phyloP scores from a whole-genome alignment of 495 filamentous ascomycete species.

The Thermothielavioides terrestris region DNA sequence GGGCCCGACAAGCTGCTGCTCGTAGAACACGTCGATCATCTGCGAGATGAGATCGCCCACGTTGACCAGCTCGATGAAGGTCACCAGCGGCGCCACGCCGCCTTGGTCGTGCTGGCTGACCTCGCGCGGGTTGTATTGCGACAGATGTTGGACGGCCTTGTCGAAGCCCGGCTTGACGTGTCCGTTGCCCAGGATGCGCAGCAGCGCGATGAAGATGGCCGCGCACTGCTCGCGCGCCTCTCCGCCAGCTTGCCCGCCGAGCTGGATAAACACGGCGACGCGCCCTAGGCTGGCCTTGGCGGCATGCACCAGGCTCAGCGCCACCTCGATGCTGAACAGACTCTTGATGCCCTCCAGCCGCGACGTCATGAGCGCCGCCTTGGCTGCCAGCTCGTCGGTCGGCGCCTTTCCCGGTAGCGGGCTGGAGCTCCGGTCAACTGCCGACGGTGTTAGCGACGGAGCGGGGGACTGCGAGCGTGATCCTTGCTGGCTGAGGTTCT shows the following conservation, averaged over 20 bases:
- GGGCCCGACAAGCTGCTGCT: slow-evolving; percentile 76
- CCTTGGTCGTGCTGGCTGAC: slow-evolving; percentile 58
- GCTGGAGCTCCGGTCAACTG: slow-evolving; percentile 30
- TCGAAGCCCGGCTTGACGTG: slow-evolving; percentile 89
- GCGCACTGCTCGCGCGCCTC: slow-evolving; percentile 88
- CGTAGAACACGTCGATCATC: slow-evolving; percentile 99
- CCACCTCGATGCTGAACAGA: slow-evolving; percentile 93
- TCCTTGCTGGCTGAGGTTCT: slow-evolving; percentile 24
- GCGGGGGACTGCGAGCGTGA: slow-evolving; percentile 43
- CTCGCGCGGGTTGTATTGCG: slow-evolving; percentile 83
- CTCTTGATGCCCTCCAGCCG: slow-evolving; percentile 86
- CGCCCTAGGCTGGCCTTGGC: slow-evolving; percentile 89
- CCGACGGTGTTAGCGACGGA: background rate
- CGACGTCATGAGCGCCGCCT: slow-evolving; percentile 92
- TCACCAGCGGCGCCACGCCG: slow-evolving; percentile 85
- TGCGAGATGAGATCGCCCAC: slow-evolving; percentile 97
- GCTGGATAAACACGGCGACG: slow-evolving; percentile 66
- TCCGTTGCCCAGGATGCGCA: slow-evolving; percentile 73
- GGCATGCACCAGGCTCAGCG: slow-evolving; percentile 74
- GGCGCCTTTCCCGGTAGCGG: slow-evolving; percentile 56
- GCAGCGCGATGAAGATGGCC: slow-evolving; percentile 73
- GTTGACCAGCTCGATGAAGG: slow-evolving; percentile 95
- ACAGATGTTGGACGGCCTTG: slow-evolving; percentile 84
- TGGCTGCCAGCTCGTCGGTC: slow-evolving; percentile 86
- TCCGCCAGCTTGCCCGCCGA: slow-evolving; percentile 69